Evolutionary conservation across 2,329 filamentous ascomycete genomes (phyloP).

Genomic region (Xylariaceae sp.): DNA sequence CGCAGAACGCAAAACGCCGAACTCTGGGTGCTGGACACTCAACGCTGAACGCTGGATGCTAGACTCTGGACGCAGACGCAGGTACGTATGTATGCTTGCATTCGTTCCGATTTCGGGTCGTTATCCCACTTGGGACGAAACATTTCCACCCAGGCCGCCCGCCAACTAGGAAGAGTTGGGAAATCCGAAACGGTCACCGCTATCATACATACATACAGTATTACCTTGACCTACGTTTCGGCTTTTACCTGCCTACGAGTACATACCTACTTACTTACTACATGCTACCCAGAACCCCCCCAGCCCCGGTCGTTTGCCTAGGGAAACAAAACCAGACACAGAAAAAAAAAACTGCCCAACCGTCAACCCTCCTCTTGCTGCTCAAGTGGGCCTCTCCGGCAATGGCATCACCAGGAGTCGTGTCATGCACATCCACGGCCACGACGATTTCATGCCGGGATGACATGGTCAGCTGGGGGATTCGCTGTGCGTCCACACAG

Average conservation of each 20-base stretch:
- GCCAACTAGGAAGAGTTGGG: background rate
- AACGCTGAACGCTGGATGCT: background rate
- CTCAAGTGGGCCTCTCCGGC: background rate
- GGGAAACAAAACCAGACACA: background rate
- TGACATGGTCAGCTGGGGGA: background rate
- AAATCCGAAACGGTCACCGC: constrained; percentile 1
- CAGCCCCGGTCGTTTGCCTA: background rate
- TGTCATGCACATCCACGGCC: background rate
- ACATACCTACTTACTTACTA: too few relatives aligned
- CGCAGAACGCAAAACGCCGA: too few relatives aligned
- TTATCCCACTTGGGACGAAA: background rate
- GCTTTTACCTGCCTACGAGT: background rate
- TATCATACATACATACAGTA: background rate
- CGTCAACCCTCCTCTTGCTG: background rate
- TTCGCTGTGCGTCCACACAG: background rate
- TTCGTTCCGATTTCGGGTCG: background rate
- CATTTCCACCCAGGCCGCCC: background rate
- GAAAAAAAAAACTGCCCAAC: background rate
- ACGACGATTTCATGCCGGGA: background rate
- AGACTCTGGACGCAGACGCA: background rate
- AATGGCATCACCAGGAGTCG: background rate
- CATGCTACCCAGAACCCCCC: background rate
- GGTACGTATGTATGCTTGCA: background rate
- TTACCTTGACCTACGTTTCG: background rate
- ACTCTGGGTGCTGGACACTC: too few relatives aligned